Conservation (phyloP, 1,284 basidiomycete species). For the Coniferiporia sulphurascens region DNA sequence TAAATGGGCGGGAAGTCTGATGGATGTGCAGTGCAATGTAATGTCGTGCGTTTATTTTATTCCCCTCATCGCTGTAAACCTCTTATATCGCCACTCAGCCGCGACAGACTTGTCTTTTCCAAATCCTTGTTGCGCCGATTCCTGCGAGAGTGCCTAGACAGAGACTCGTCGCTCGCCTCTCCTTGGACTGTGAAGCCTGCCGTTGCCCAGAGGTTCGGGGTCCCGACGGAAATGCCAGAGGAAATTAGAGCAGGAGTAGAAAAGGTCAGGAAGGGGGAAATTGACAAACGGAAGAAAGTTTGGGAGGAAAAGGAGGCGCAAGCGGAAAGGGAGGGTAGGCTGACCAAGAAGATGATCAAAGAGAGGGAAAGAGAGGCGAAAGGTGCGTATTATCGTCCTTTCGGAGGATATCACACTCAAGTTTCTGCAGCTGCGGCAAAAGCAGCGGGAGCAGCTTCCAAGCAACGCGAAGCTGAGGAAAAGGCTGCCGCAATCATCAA, state of each 20-base stretch:
- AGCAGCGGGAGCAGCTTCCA: slow-evolving; percentile 45
- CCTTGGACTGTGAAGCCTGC: slow-evolving; percentile 91
- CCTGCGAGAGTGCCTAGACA: slow-evolving; percentile 89
- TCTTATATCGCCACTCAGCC: slow-evolving; percentile 41
- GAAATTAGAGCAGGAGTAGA: slow-evolving; percentile 78
- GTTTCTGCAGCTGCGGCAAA: slow-evolving; percentile 31
- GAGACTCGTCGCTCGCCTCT: slow-evolving; percentile 86
- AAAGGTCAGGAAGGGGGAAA: slow-evolving; percentile 78
- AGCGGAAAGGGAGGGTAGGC: slow-evolving; percentile 41
- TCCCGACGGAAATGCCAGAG: slow-evolving; percentile 82
- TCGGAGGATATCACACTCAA: slow-evolving; percentile 5
- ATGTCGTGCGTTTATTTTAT: slow-evolving; percentile 63
- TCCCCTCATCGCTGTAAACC: neutral
- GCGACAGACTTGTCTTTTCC: slow-evolving; percentile 92
- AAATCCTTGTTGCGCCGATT: slow-evolving; percentile 96
- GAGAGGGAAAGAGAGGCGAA: slow-evolving; percentile 66
- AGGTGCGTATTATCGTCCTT: slow-evolving; percentile 37
- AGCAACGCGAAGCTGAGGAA: slow-evolving; percentile 62
- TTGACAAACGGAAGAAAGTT: slow-evolving; percentile 83
- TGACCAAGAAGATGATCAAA: slow-evolving; percentile 78
- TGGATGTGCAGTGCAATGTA: slow-evolving; percentile 75
- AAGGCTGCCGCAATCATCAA: slow-evolving; percentile 31
- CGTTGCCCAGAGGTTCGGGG: slow-evolving; percentile 79
- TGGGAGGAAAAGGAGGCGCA: slow-evolving; percentile 73
- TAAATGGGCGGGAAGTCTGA: slow-evolving; percentile 62